Base-by-base conservation (phyloP, 2,329 filamentous ascomycete species). In the Hypomyces rosellus region DNA sequence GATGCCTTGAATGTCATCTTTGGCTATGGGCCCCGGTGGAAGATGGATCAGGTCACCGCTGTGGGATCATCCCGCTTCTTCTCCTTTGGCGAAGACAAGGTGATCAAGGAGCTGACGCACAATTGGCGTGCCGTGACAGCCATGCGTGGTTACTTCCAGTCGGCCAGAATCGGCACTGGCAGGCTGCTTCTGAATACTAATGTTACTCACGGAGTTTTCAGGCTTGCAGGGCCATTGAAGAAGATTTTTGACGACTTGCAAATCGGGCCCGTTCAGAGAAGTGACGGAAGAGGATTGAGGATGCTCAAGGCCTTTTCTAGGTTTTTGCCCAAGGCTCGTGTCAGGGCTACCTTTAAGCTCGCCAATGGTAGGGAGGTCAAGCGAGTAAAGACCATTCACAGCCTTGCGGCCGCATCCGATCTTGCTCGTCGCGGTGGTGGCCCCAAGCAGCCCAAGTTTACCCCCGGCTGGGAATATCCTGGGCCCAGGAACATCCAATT, bases 71-170 rank as follows among this genome's bases (percentile, higher is more conserved):
- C 69, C 7, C 72, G 76, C 1, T 76, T 75, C 55, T 81, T 81
- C 54, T 69, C 76, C 0, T 59, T 74, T 44, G 63, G 67, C 7
- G 41, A 61, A 3, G 48, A 56, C 1, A 54, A 59, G 1, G 65
- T 70, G 18, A 56, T 54, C 1, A 40, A 50, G 1, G 48, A 60
- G 0, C 57, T 75, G 4, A 59, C 58, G 5, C 38, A 49, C 5
- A 62, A 65, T 0, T 58, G 58, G 1, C 64, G 63, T 11, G 58
- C 65, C 7, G 65, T 76, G 16, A 41, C 66, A 7, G 70, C 76
- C 30, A 64, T 75, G 1, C 73, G 78, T 14, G 79, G 79, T 1
- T 81, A 76, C 56, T 80, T 80, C 50, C 75, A 79, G 58, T 80
- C 77, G 33, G 69, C 74, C 3, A 75, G 78, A 5, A 66, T 77